phyloP scores from a whole-genome alignment of 2,329 filamentous ascomycete genomes.

The Geoglossum cookeanum region DNA sequence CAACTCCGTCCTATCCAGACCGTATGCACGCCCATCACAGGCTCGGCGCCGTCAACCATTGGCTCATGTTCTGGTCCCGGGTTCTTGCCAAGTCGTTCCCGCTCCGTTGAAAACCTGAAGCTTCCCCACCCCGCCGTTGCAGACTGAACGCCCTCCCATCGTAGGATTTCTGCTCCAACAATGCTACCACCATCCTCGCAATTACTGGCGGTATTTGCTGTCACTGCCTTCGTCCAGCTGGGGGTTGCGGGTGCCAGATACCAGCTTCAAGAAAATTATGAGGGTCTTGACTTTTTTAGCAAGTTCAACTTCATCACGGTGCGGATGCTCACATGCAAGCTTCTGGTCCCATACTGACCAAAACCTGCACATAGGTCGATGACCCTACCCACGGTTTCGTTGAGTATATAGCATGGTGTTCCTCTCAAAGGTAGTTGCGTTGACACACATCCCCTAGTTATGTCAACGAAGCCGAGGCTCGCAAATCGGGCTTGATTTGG shows the following conservation, averaged over 20 bases:
- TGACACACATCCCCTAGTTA: conserved; percentile 15
- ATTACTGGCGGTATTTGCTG: too few species aligned
- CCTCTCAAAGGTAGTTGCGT: background rate
- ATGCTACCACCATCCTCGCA: too few species aligned
- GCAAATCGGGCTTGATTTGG: conserved; percentile 23
- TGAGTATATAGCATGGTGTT: background rate
- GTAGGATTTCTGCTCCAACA: too few species aligned
- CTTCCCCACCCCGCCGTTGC: too few species aligned
- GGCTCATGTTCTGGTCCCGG: too few species aligned
- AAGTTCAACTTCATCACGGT: conserved; percentile 6
- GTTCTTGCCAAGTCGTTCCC: too few species aligned
- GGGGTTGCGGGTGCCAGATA: background rate
- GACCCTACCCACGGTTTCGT: conserved; percentile 7
- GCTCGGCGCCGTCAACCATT: too few species aligned
- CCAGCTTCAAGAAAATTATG: conserved; percentile 2
- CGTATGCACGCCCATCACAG: too few species aligned
- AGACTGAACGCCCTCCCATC: too few species aligned
- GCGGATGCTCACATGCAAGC: background rate
- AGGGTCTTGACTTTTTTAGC: conserved; percentile 2
- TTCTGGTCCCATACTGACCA: background rate
- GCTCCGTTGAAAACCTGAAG: too few species aligned
- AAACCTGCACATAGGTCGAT: background rate
- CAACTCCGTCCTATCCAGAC: too few species aligned
- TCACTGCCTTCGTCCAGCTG: too few species aligned
- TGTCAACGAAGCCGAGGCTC: conserved; percentile 20